These are phyloP conservation scores for Penicillium chermesinum DNA, from an alignment of 495 filamentous ascomycete genomes.

Conservation along the genomic window DNA sequence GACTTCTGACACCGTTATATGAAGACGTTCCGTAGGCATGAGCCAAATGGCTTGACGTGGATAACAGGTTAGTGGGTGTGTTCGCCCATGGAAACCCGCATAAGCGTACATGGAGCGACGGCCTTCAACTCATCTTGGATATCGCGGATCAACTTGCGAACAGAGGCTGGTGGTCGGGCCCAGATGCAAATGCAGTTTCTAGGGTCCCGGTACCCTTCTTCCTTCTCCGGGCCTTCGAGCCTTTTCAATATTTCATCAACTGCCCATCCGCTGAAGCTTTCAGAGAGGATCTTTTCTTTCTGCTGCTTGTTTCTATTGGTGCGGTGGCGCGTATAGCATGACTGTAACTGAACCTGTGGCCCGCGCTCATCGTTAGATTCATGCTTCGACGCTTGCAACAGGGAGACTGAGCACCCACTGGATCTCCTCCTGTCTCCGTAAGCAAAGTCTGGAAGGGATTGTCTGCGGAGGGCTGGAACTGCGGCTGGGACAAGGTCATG, in stretches of 20 bases:
- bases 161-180: slow-evolving; percentile 66
- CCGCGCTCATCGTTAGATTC: too few species aligned
- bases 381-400: too few species aligned
- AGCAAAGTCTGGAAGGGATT: slow-evolving; percentile 77
- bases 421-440: slow-evolving; percentile 49
- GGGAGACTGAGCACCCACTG: slow-evolving; percentile 35
- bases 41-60: slow-evolving; percentile 70
- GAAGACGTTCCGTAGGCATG: slow-evolving; percentile 69
- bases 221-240: slow-evolving; percentile 53
- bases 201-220: slow-evolving; percentile 63
- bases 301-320: slow-evolving; percentile 66
- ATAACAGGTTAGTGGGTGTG: too few species aligned
- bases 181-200: slow-evolving; percentile 80
- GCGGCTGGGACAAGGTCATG: background rate
- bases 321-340: slow-evolving; percentile 64
- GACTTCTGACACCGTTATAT: slow-evolving; percentile 56
- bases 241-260: slow-evolving; percentile 67
- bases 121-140: slow-evolving; percentile 58
- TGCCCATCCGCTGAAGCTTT: slow-evolving; percentile 60
- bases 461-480: slow-evolving; percentile 16
- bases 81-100: background rate
- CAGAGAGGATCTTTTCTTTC: slow-evolving; percentile 57
- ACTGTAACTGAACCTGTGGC: slow-evolving; percentile 51
- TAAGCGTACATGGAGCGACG: slow-evolving; percentile 57
- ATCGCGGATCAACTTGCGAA: slow-evolving; percentile 55